These are phyloP conservation scores for Fusarium redolens DNA, from an alignment of 2,329 filamentous ascomycete genomes.

Conservation along the genomic window DNA sequence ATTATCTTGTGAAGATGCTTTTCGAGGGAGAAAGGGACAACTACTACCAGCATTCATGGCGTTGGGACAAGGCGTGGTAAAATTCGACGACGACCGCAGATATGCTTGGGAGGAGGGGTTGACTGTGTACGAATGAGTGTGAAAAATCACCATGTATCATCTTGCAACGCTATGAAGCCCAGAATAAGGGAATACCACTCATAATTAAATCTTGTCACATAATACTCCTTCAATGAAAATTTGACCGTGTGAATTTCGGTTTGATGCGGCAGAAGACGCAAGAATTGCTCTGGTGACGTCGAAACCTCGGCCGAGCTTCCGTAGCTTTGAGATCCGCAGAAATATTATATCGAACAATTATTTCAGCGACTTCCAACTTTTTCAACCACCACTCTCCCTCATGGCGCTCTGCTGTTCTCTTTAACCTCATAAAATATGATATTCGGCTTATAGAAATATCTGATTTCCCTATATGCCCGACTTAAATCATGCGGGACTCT, in stretches of 20 bases:
- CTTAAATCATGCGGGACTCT: constrained; percentile 68
- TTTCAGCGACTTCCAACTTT: constrained; percentile 4
- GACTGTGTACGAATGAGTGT: constrained; percentile 38
- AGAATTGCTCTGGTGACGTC: constrained; percentile 31
- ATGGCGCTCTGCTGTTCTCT: not conserved
- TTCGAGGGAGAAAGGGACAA: constrained; percentile 5
- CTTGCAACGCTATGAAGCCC: constrained; percentile 29
- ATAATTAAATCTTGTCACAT: constrained; percentile 29
- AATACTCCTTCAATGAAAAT: not conserved
- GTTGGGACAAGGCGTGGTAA: constrained; percentile 39
- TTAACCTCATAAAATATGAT: constrained; percentile 41
- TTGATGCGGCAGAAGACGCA: constrained; percentile 22
- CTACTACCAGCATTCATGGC: constrained; percentile 42
- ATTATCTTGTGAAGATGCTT: constrained; percentile 35
- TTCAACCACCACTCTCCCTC: not conserved
- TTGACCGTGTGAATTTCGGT: not conserved
- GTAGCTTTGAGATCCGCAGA: constrained; percentile 28
- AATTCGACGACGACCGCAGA: constrained; percentile 27
- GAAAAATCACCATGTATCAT: constrained; percentile 41
- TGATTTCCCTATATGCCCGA: constrained; percentile 56
- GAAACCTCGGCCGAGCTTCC: constrained; percentile 28
- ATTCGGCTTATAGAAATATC: constrained; percentile 14
- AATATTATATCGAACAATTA: constrained; percentile 28
- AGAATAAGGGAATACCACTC: constrained; percentile 36
- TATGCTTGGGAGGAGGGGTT: constrained; percentile 35